These are phyloP conservation scores for Danielozyma ontarioensis DNA, from an alignment of 805 yeast genomes.

Conservation along the genomic window DNA sequence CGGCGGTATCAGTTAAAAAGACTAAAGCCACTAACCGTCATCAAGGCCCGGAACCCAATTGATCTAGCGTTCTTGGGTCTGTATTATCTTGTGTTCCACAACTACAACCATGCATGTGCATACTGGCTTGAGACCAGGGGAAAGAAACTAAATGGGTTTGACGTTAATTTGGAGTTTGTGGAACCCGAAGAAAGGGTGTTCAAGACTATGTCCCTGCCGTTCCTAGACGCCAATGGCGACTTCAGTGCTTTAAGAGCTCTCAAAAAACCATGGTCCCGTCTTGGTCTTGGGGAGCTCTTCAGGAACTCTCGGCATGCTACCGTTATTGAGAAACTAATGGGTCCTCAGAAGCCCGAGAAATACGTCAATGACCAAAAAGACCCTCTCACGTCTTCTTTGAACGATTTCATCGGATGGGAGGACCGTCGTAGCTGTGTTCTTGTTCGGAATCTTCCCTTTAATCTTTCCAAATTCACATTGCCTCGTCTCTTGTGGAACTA, in stretches of 20 bases:
- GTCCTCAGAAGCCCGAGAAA: neutral
- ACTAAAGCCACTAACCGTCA: constrained; percentile 25
- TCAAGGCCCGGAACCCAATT: constrained; percentile 46
- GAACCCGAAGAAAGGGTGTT: constrained; percentile 14
- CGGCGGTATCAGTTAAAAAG: constrained; percentile 19
- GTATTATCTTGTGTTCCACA: constrained; percentile 50
- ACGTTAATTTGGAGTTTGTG: constrained; percentile 43
- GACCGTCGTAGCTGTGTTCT: constrained; percentile 25
- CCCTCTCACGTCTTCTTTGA: constrained; percentile 11
- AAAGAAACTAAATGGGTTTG: constrained; percentile 47
- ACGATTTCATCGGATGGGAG: constrained; percentile 12
- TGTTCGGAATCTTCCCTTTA: constrained; percentile 45
- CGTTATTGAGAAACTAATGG: neutral
- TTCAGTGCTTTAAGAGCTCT: neutral
- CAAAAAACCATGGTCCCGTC: neutral
- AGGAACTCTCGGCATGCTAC: neutral
- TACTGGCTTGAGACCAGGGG: constrained; percentile 47
- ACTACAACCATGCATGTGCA: constrained; percentile 43
- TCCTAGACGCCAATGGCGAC: neutral
- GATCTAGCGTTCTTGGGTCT: constrained; percentile 41
- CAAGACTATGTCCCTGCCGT: constrained; percentile 11
- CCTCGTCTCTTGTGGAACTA: constrained; percentile 46
- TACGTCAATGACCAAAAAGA: constrained; percentile 4
- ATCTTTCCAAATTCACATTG: constrained; percentile 32
- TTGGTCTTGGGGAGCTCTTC: constrained; percentile 1